A percentile compares a stretch with the other conserved stretches of the same genome.
These are phyloP conservation scores for Phycomyces blakesleeanus DNA, from an alignment of 192 early-diverging fungal genomes.

Conservation along the genomic window DNA sequence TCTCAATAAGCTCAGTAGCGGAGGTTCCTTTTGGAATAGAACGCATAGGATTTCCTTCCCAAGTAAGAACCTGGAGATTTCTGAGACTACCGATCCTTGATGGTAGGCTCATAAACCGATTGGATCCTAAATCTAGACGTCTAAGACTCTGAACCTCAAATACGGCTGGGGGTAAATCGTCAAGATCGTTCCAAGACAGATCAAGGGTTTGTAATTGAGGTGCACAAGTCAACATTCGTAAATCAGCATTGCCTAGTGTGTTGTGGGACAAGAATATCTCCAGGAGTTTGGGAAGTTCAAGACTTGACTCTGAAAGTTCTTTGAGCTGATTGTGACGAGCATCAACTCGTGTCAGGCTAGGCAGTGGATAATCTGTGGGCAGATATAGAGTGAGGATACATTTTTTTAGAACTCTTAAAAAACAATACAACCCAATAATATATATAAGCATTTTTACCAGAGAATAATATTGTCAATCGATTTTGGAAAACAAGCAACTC, in stretches of 20 bases:
- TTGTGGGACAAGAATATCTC: constrained; percentile 44
- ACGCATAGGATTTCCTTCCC: constrained; percentile 49
- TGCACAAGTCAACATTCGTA: constrained; percentile 23
- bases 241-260: constrained; percentile 26
- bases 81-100: constrained; percentile 41
- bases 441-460: neutral
- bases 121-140: constrained; percentile 49
- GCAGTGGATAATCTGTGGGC: constrained; percentile 1
- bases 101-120: constrained; percentile 41
- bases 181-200: constrained; percentile 40
- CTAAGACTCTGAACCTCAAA: constrained; percentile 32
- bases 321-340: constrained; percentile 34
- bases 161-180: constrained; percentile 38
- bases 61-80: constrained; percentile 41
- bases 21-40: constrained; percentile 15
- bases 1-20: neutral
- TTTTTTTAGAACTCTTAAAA: too few species aligned
- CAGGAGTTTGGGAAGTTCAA: constrained; percentile 38
- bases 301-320: constrained; percentile 13
- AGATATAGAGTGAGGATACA: too few species aligned
- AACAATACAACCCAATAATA: neutral
- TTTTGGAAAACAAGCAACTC: constrained; percentile 11
- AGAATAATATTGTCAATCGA: neutral
- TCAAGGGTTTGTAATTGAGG: constrained; percentile 41
- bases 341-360: constrained; percentile 18